A percentile compares a stretch with the other conserved stretches of the same genome.
Conservation (phyloP, 768 basidiomycete species). For the Panaeolus papilionaceus region DNA sequence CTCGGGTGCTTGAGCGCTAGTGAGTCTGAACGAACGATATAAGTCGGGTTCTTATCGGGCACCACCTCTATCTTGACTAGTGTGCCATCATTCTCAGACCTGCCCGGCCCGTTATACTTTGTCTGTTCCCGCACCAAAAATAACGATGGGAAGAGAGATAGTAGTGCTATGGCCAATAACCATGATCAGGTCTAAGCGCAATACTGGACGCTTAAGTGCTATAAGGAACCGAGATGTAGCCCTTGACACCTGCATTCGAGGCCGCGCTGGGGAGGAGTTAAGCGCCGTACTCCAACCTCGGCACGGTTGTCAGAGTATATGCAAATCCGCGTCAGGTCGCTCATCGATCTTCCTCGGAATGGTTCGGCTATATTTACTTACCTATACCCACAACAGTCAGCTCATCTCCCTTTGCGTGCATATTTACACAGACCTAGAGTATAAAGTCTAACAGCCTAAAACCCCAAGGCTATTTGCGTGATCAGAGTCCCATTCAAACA, state of each 20-base stretch:
- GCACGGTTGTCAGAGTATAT: not conserved
- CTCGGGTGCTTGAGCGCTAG: too few relatives aligned
- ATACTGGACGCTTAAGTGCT: too few relatives aligned
- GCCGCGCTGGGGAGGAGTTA: not conserved
- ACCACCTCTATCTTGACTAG: too few relatives aligned
- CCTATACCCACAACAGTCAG: slow-evolving; percentile 1
- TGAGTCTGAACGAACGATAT: too few relatives aligned
- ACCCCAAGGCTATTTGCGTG: not conserved
- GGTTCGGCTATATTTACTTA: not conserved
- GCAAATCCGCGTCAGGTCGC: not conserved
- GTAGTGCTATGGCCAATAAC: too few relatives aligned
- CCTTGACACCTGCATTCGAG: too few relatives aligned
- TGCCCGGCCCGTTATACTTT: too few relatives aligned
- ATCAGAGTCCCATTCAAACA: too few relatives aligned
- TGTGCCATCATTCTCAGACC: too few relatives aligned
- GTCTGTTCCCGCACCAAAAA: not conserved
- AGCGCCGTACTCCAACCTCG: not conserved
- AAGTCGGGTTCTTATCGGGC: too few relatives aligned
- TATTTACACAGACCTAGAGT: not conserved
- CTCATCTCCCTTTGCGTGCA: not conserved
- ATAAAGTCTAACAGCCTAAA: not conserved
- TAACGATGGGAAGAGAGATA: not conserved
- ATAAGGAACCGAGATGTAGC: too few relatives aligned
- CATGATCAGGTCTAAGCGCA: too few relatives aligned
- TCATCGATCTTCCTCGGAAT: not conserved